Base-by-base conservation (phyloP, 2,329 filamentous ascomycete species). In the Hypoxylon sp. region DNA sequence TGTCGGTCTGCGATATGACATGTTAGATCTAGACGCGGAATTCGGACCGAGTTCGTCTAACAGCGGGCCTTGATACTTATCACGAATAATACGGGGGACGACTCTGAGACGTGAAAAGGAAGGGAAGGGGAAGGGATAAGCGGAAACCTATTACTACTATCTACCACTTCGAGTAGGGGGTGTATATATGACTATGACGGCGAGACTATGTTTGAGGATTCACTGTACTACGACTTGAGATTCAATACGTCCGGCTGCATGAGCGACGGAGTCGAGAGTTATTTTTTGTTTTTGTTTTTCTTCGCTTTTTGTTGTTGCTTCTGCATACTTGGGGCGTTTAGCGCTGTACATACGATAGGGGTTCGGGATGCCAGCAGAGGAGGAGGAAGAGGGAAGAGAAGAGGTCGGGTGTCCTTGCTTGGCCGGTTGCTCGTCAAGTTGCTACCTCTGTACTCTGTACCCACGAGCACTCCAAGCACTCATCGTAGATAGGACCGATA, bases 211-310 rank as follows among this genome's bases (percentile, higher is more conserved):
- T 67, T 51, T 37, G 57, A 54, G 44, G 47, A 64, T 60, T 47
- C 35, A 62, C 37, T 65, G 47, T 66, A 70, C 65, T 66, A 70
- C 65, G 62, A 53, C 65, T 61, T 66, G 51, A 46, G 58, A 68
- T 68, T 63, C 65, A 63, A 63, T 66, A 70, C 62, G 52, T 68
- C 65, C 62, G 62, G 52, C 51, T 70, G 68, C 68, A 70, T 70
- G 52, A 70, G 68, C 68, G 68, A 68, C 39, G 68, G 68, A 68
- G 68, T 68, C 62, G 65, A 68, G 58, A 58, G 58, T 47, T 48
- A 46, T 58, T 53, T 32, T 37, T 13, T 56, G 19, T 27, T 39
- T 35, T 15, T 32, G 21, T 11, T 50, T 50, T 21, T 29, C 27
- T 37, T 24, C 39, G 17, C 44, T 50, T 42, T 42, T 47, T 59